phyloP scores from a whole-genome alignment of 116 monocot species.

The Posidonia oceanica region DNA sequence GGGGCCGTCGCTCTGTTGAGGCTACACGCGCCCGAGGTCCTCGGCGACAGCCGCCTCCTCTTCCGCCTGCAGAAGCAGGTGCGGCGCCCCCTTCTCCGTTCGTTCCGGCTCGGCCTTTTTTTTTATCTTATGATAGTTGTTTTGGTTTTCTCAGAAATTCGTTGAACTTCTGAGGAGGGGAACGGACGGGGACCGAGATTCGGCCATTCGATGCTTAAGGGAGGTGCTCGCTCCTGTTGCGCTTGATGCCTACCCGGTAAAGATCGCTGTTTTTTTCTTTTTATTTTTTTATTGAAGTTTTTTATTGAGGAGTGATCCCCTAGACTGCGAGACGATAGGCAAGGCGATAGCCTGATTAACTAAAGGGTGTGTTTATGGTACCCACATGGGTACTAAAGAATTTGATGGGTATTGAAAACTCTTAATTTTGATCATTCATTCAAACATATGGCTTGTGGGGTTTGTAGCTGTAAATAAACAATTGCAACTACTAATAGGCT shows the following conservation, averaged over 20 bases:
- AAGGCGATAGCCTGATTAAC: no score
- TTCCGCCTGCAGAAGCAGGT: slow-evolving; percentile 97
- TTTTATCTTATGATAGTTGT: not conserved
- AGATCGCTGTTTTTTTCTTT: not conserved
- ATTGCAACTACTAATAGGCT: no score
- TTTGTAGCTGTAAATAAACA: no score
- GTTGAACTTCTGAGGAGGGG: slow-evolving; percentile 86
- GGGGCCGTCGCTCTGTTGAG: slow-evolving; percentile 43
- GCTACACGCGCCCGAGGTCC: slow-evolving; percentile 44
- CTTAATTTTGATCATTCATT: no score
- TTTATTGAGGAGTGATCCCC: no score
- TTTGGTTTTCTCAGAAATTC: slow-evolving; percentile 50
- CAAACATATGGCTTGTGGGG: no score
- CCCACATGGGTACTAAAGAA: no score
- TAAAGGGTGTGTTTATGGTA: no score
- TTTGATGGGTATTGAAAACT: no score
- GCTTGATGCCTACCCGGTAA: slow-evolving; percentile 94
- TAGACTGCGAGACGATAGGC: no score
- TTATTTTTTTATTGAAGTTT: no score
- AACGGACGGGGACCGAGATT: slow-evolving; percentile 44
- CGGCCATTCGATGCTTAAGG: slow-evolving; percentile 62
- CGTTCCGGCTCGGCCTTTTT: not conserved
- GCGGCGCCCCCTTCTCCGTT: not conserved
- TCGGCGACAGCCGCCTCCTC: slow-evolving; percentile 75
- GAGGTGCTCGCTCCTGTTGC: slow-evolving; percentile 82